phyloP scores from a whole-genome alignment of 78 protist species.

The Emiliania huxleyi region DNA sequence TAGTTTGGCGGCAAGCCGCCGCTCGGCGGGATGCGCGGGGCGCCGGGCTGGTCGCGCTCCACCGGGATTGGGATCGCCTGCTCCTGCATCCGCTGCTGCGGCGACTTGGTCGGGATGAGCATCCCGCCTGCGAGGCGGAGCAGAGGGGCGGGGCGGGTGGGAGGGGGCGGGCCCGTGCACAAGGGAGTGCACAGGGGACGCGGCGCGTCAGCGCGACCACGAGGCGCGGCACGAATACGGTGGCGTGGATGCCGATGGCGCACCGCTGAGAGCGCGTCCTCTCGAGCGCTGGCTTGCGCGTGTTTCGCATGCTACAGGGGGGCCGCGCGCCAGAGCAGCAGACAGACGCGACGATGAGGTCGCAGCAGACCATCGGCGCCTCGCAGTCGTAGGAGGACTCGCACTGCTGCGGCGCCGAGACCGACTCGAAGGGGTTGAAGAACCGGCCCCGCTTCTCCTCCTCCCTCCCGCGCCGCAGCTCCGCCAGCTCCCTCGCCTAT shows the following conservation, averaged over 20 bases:
- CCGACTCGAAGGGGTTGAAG: not conserved
- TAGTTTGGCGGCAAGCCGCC: not conserved
- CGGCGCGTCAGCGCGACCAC: too few species aligned
- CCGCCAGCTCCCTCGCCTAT: not conserved
- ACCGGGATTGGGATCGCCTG: slow-evolving; percentile 10
- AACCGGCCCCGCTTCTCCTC: not conserved
- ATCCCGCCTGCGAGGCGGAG: too few species aligned
- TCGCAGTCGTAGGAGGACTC: slow-evolving; percentile 5
- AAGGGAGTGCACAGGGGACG: too few species aligned
- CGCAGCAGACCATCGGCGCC: not conserved
- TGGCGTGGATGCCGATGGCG: too few species aligned
- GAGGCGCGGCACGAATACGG: too few species aligned
- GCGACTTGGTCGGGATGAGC: not conserved
- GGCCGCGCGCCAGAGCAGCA: slow-evolving; percentile 19
- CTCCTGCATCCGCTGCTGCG: not conserved
- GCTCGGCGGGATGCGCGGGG: too few species aligned
- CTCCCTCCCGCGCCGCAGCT: not conserved
- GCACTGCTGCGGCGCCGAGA: not conserved
- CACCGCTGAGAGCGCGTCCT: too few species aligned
- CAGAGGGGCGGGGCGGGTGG: too few species aligned
- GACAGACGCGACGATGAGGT: not conserved
- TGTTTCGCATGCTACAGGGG: too few species aligned
- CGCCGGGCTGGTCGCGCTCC: not conserved
- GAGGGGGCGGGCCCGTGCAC: too few species aligned
- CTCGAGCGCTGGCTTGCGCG: too few species aligned